Percentiles rank a stretch among this genome's conserved stretches.
phyloP scores from a whole-genome alignment of 225 moss, liverwort and hornwort species.

The Polytrichum commune region DNA sequence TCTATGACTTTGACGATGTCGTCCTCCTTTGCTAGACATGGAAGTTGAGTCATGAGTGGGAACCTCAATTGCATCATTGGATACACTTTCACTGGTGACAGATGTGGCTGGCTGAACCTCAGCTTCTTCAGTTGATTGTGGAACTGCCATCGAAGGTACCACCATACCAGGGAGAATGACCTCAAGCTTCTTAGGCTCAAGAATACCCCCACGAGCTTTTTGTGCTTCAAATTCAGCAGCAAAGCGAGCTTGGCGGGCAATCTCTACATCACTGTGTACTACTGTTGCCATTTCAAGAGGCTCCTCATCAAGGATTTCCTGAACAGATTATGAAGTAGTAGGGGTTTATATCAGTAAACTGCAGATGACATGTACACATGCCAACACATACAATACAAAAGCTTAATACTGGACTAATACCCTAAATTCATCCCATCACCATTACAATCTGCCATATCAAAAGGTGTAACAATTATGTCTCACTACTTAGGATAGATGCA shows the following conservation, averaged over 20 bases:
- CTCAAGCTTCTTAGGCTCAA: conserved; percentile 49
- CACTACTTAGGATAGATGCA: not conserved
- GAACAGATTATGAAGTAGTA: not conserved
- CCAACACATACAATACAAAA: not conserved
- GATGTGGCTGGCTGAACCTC: conserved; percentile 5
- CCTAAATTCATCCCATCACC: too few relatives aligned
- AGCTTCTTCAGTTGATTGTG: conserved; percentile 5
- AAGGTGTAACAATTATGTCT: too few relatives aligned
- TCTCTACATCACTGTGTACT: conserved; percentile 31
- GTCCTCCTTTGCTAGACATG: not conserved
- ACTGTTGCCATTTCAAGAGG: conserved; percentile 6
- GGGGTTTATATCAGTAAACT: not conserved
- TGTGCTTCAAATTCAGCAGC: conserved; percentile 49
- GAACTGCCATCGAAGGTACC: conserved; percentile 10
- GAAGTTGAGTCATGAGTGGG: not conserved
- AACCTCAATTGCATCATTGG: not conserved
- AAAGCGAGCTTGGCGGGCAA: conserved; percentile 36
- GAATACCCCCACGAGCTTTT: conserved; percentile 52
- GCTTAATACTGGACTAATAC: too few relatives aligned
- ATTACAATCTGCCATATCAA: too few relatives aligned
- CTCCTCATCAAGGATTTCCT: conserved; percentile 19
- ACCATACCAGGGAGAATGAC: conserved; percentile 57
- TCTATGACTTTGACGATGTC: not conserved
- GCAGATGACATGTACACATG: not conserved
- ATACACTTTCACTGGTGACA: not conserved